phyloP scores from a whole-genome alignment of 1,284 basidiomycete species.

The Papiliotrema nemorosa region DNA sequence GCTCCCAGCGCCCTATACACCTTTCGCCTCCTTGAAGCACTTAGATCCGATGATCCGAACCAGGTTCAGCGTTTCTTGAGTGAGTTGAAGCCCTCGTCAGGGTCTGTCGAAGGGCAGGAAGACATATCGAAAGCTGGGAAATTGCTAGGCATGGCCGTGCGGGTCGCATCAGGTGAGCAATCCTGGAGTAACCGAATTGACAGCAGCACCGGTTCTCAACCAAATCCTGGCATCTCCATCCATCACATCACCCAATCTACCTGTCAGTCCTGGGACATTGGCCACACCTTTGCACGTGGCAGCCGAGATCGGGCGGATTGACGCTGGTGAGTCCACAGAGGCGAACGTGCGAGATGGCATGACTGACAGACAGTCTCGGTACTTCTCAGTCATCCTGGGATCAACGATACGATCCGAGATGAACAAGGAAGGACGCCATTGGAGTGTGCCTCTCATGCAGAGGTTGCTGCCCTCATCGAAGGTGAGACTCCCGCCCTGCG shows the following conservation, averaged over 20 bases:
- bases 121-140: constrained; percentile 56
- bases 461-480: constrained; percentile 68
- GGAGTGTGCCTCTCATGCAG: constrained; percentile 63
- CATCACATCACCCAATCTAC: constrained; percentile 53
- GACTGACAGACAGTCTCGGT: constrained; percentile 59
- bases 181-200: neutral
- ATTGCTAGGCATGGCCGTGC: constrained; percentile 78
- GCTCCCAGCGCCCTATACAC: constrained; percentile 59
- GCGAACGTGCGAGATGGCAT: no score
- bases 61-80: constrained; percentile 78
- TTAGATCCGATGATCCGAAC: constrained; percentile 69
- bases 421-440: constrained; percentile 64
- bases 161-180: constrained; percentile 71
- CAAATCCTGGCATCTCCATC: constrained; percentile 71
- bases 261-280: constrained; percentile 62
- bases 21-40: constrained; percentile 73
- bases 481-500: constrained; percentile 52
- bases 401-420: constrained; percentile 78
- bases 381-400: constrained; percentile 69
- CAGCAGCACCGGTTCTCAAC: constrained; percentile 58
- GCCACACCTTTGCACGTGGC: constrained; percentile 86
- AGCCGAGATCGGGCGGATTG: constrained; percentile 70
- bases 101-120: constrained; percentile 53
- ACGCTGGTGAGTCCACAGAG: constrained; percentile 59
- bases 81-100: constrained; percentile 56